A percentile compares a stretch with the other conserved stretches of the same genome.
phyloP scores from a whole-genome alignment of 176 grass and related monocot genomes.

The Ananas comosus region DNA sequence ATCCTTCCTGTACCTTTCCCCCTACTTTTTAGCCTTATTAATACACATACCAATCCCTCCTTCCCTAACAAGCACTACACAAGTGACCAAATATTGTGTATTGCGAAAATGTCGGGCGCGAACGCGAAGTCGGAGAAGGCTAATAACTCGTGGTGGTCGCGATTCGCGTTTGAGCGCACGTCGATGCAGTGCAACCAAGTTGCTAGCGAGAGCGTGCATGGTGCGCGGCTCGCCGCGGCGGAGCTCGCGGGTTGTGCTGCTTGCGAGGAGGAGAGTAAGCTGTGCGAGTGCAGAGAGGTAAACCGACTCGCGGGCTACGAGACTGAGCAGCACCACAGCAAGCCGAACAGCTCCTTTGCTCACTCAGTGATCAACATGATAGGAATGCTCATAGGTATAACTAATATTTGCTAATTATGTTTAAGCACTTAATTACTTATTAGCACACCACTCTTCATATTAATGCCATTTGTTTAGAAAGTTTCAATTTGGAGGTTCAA shows the following conservation, averaged over 20 bases:
- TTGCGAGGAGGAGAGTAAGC: slow-evolving; percentile 39
- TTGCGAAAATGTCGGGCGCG: slow-evolving; percentile 1
- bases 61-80: not conserved
- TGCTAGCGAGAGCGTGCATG: slow-evolving; percentile 46
- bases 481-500: no score
- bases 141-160: not conserved
- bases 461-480: no score
- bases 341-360: slow-evolving; percentile 49
- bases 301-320: not conserved
- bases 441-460: no score
- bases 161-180: not conserved
- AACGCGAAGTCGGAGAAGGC: not conserved
- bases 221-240: slow-evolving; percentile 30
- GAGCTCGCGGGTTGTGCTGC: slow-evolving; percentile 10
- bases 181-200: slow-evolving; percentile 32
- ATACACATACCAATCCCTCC: slow-evolving; percentile 9
- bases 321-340: slow-evolving; percentile 29
- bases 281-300: slow-evolving; percentile 24
- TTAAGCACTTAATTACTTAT: not conserved
- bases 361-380: slow-evolving; percentile 79
- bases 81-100: not conserved
- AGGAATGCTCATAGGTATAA: slow-evolving; percentile 79
- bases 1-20: not conserved
- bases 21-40: slow-evolving; percentile 10
- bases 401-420: no score